Evolutionary conservation across 2,329 filamentous ascomycete genomes (phyloP).

Genomic region (Ceratocystis alfenasii): DNA sequence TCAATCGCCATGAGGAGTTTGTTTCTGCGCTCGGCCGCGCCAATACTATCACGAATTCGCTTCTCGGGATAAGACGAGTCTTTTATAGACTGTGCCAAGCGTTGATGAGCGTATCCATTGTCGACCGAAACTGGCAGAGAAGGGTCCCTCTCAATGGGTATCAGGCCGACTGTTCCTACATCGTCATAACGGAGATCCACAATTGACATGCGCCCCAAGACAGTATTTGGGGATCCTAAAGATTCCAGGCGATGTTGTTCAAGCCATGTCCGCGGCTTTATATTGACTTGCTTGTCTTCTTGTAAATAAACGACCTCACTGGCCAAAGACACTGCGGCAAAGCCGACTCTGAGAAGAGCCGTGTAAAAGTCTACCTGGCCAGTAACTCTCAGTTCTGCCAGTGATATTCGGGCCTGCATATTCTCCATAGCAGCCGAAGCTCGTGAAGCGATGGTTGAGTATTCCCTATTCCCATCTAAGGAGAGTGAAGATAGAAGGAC

Average conservation of each 20-base stretch:
- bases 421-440: conserved; percentile 59
- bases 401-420: conserved; percentile 80
- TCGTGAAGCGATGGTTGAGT: conserved; percentile 1
- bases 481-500: conserved; percentile 55
- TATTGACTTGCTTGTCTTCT: conserved; percentile 64
- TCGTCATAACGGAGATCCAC: conserved; percentile 41
- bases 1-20: conserved; percentile 66
- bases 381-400: conserved; percentile 67
- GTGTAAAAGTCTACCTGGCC: conserved; percentile 95
- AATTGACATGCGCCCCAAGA: conserved; percentile 38
- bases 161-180: conserved; percentile 42
- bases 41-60: conserved; percentile 52
- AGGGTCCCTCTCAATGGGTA: conserved; percentile 41
- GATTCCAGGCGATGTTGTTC: conserved; percentile 77
- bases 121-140: conserved; percentile 28
- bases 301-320: conserved; percentile 94
- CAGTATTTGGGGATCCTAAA: conserved; percentile 48
- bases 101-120: conserved; percentile 58
- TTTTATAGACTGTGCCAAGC: conserved; percentile 48
- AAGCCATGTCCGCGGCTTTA: conserved; percentile 74
- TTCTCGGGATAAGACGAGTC: conserved; percentile 30
- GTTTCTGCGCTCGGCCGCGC: conserved; percentile 63
- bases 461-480: conserved; percentile 2
- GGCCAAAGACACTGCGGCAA: conserved; percentile 78
- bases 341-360: conserved; percentile 72